Conservation (phyloP, 495 filamentous ascomycete species). For the Talaromyces borbonicus region DNA sequence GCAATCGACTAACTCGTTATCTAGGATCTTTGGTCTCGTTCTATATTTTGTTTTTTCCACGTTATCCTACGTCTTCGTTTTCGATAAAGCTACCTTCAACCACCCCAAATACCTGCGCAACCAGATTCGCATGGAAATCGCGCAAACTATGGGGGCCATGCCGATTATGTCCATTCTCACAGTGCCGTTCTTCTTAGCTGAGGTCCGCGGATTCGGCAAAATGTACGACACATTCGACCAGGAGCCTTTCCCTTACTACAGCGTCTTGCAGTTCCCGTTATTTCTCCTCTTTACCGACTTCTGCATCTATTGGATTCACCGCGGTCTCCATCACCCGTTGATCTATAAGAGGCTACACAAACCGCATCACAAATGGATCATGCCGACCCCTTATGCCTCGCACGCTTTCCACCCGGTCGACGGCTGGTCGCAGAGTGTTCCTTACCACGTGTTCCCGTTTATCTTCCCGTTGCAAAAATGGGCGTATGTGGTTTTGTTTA, state of each 20-base stretch:
- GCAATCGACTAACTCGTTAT: slow-evolving; percentile 12
- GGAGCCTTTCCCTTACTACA: slow-evolving; percentile 67
- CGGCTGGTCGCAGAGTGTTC: slow-evolving; percentile 83
- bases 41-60: slow-evolving; percentile 79
- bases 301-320: slow-evolving; percentile 92
- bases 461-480: slow-evolving; percentile 89
- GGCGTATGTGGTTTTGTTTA: slow-evolving; percentile 76
- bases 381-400: slow-evolving; percentile 88
- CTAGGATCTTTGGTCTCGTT: slow-evolving; percentile 75
- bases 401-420: slow-evolving; percentile 95
- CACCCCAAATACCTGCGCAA: slow-evolving; percentile 96
- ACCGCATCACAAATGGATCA: slow-evolving; percentile 99
- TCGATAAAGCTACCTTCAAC: slow-evolving; percentile 80
- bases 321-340: slow-evolving; percentile 71
- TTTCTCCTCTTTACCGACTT: slow-evolving; percentile 92
- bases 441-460: slow-evolving; percentile 91
- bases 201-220: slow-evolving; percentile 78
- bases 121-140: slow-evolving; percentile 80
- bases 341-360: slow-evolving; percentile 91
- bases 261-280: slow-evolving; percentile 77
- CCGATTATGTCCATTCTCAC: slow-evolving; percentile 81
- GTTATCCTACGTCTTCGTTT: slow-evolving; percentile 84
- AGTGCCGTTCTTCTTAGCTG: slow-evolving; percentile 68
- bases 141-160: slow-evolving; percentile 62
- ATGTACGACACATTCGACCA: slow-evolving; percentile 71